Percentiles rank a stretch among this genome's conserved stretches.
phyloP scores from a whole-genome alignment of 2,329 filamentous ascomycete genomes.

The Epichloe scottii region DNA sequence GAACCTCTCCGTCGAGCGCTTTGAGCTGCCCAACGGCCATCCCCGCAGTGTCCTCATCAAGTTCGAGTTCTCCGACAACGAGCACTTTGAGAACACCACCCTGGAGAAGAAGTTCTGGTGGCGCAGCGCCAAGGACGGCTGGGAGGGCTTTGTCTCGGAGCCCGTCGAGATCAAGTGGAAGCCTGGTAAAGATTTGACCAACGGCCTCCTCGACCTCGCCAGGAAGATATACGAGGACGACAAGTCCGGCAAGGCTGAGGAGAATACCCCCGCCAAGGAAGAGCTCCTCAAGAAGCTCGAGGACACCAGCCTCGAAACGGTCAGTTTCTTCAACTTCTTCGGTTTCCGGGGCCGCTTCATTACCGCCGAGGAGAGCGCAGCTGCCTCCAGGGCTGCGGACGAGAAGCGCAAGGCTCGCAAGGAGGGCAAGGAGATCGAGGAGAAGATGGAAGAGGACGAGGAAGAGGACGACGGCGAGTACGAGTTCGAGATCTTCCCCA shows the following conservation, averaged over 20 bases:
- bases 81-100: slow-evolving; percentile 64
- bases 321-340: slow-evolving; percentile 86
- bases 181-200: slow-evolving; percentile 65
- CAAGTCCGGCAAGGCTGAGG: slow-evolving; percentile 28
- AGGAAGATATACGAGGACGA: slow-evolving; percentile 53
- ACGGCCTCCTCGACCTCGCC: slow-evolving; percentile 64
- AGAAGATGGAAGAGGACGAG: slow-evolving; percentile 35
- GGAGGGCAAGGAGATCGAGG: slow-evolving; percentile 37
- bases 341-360: slow-evolving; percentile 62
- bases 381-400: slow-evolving; percentile 46
- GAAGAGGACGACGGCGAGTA: slow-evolving; percentile 51
- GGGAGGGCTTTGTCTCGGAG: slow-evolving; percentile 71
- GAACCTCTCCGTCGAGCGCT: slow-evolving; percentile 61
- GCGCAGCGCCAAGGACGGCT: slow-evolving; percentile 55
- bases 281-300: slow-evolving; percentile 42
- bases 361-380: slow-evolving; percentile 56
- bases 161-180: slow-evolving; percentile 85
- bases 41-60: slow-evolving; percentile 68
- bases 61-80: slow-evolving; percentile 71
- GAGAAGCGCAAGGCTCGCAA: slow-evolving; percentile 39
- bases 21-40: slow-evolving; percentile 66
- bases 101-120: slow-evolving; percentile 91
- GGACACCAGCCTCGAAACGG: slow-evolving; percentile 46
- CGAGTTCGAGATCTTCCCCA: slow-evolving; percentile 75
- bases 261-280: slow-evolving; percentile 35